Evolutionary conservation across 2,329 filamentous ascomycete species (phyloP), one percentile per base, ranked within the genome.

Genomic region (Whalleya microplaca): DNA sequence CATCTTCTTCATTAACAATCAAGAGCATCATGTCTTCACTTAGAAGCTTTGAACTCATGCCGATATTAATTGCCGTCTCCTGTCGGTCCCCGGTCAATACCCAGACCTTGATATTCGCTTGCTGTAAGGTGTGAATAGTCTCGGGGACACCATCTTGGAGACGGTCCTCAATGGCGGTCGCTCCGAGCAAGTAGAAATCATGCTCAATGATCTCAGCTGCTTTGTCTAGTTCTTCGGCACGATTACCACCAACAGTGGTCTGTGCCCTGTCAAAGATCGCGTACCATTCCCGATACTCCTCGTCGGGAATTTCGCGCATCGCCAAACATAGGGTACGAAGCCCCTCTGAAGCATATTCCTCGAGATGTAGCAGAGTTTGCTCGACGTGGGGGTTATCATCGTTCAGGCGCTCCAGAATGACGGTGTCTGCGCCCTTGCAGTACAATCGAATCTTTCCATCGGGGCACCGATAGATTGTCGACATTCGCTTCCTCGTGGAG

Each of bases 61-160:
- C 95, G 65, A 99, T 99, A 73, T 99, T 99, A 83, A 99, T 99
- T 54, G 95, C 95, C 23, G 95, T 99, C 75, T 99, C 95, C 76
- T 99, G 96, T 68, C 95, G 86, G 79, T 99, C 95, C 67, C 95
- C 95, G 41, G 95, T 99, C 73, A 99, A 76, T 19, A 99, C 95
- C 95, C 95, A 99, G 53, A 99, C 89, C 76, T 99, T 99, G 80
- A 99, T 98, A 51, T 93, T 94, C 21, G 96, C 95, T 63, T 93
- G 91, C 74, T 99, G 96, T 23, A 99, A 80, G 0, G 95, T 99
- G 73, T 97, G 92, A 56, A 99, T 99, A 0, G 95, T 99, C 73
- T 99, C 95, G 1, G 95, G 95, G 16, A 99, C 95, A 51, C 96
- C 95, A 66, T 99, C 96, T 73, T 99, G 95, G 29, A 99, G 83